Evolutionary conservation across 495 filamentous ascomycete genomes (phyloP).

Genomic region (Tuber borchii): DNA sequence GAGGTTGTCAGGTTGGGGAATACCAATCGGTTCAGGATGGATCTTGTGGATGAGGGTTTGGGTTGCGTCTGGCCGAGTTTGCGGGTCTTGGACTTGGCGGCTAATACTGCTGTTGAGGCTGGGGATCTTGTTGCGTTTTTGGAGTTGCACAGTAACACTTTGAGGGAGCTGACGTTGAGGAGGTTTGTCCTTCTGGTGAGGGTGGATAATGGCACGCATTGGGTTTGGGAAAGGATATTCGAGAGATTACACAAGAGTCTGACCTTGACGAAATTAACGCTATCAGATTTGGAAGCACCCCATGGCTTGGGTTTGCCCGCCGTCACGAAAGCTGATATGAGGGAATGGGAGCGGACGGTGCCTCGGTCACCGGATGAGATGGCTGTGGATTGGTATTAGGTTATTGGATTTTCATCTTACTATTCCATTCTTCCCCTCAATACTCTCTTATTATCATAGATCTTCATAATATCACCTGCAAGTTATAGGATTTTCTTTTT

Average conservation of each 20-base stretch:
- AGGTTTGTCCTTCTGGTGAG: conserved; percentile 12
- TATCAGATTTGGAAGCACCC: neutral
- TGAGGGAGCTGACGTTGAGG: conserved; percentile 18
- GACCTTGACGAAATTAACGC: neutral
- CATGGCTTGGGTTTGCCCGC: neutral
- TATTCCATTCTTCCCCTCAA: neutral
- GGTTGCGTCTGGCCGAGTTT: conserved; percentile 22
- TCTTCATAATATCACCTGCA: neutral
- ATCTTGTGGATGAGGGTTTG: conserved; percentile 6
- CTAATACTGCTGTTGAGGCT: conserved; percentile 1
- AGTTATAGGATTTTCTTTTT: neutral
- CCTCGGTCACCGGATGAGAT: neutral
- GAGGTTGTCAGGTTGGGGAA: conserved; percentile 23
- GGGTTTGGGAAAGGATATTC: neutral
- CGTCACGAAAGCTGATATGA: conserved; percentile 1
- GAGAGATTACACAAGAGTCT: neutral
- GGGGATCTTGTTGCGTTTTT: conserved; percentile 17
- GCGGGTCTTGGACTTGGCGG: conserved; percentile 17
- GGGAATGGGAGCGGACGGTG: conserved; percentile 21
- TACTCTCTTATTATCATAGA: neutral
- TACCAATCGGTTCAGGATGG: neutral
- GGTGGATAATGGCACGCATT: neutral
- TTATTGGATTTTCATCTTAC: neutral
- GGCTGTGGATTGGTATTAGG: neutral
- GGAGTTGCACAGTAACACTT: conserved; percentile 11